A percentile compares a stretch with the other conserved stretches of the same genome.
phyloP scores from a whole-genome alignment of 352 stramenopile species.

The Pythium volutum region DNA sequence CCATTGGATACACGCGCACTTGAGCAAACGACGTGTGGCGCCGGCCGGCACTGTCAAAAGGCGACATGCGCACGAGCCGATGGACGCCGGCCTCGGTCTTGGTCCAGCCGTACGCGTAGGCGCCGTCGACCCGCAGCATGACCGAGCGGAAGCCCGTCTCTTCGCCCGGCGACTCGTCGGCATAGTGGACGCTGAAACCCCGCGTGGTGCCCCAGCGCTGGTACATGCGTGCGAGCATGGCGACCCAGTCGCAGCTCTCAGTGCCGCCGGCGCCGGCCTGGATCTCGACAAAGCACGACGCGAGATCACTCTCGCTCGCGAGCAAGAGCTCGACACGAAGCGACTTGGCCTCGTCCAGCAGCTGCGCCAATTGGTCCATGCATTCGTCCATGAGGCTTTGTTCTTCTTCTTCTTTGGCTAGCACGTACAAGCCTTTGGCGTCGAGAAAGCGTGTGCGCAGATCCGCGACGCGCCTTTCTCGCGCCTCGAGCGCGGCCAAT shows the following conservation, averaged over 20 bases:
- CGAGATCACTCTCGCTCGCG: conserved; percentile 45
- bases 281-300: conserved; percentile 79
- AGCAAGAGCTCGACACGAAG: conserved; percentile 65
- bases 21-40: conserved; percentile 96
- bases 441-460: conserved; percentile 53
- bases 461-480: conserved; percentile 34
- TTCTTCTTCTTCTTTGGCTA: conserved; percentile 66
- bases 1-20: conserved; percentile 73
- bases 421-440: conserved; percentile 51
- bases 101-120: conserved; percentile 92
- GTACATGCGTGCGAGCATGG: conserved; percentile 97
- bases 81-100: conserved; percentile 95
- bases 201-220: conserved; percentile 50
- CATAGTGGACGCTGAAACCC: conserved; percentile 69
- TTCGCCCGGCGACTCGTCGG: conserved; percentile 85
- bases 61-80: conserved; percentile 92
- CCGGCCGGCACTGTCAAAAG: conserved; percentile 92
- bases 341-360: conserved; percentile 42
- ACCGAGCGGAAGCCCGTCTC: conserved; percentile 69
- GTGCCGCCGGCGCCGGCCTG: conserved; percentile 88
- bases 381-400: conserved; percentile 49
- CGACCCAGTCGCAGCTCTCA: conserved; percentile 96
- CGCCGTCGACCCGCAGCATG: conserved; percentile 51
- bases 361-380: conserved; percentile 33
- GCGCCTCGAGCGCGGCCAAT: conserved; percentile 50